Evolutionary conservation across 345 rosid genomes (phyloP), one percentile per base, ranked within the genome.

Genomic region (Hibiscus trionum): DNA sequence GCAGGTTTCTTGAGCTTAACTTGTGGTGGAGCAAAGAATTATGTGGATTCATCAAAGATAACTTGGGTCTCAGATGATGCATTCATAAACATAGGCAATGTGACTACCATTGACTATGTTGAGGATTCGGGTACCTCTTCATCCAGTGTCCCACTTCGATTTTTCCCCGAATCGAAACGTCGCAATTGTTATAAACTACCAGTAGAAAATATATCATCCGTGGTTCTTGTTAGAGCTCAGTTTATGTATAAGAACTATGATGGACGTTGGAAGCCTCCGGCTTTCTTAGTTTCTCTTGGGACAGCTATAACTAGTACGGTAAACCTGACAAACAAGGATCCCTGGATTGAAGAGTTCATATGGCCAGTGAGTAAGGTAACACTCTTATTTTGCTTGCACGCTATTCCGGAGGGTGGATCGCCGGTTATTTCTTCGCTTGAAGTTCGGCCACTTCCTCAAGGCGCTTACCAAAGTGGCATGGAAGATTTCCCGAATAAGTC

Each of bases 1-100:
- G 72, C 91, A 93, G 98, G 93, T 82, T 93, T 88, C 82, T 77
- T 93, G 84, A 93, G 98, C 72, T 80, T 93, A 58, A 76, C 89
- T 1, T 93, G 98, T 77, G 97, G 98, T 8, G 94, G 86, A 50
- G 75, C 84, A 3, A 49, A 50, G 59, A 73, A 78, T 69, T 93
- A 73, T 60, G 72, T 75, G 0, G 88, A 81, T 68, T 79, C 89
- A 72, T 76, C 83, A 53, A 85, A 82, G 77, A 85, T 93, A 79
- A 77, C 85, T 0, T 89, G 98, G 96, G 68, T 82, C 71, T 77
- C 97, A 2, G 97, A 93, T 31, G 33, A 65, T 50, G 77, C 77
- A 52, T 91, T 83, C 69, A 78, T 90, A 60, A 75, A 71, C 84
- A 79, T 80, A 56, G 98, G 98, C 73, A 86, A 86, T 80, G 79